Base-by-base conservation (phyloP, 225 moss, liverwort and hornwort genomes). In the Takakia lepidozioides region DNA sequence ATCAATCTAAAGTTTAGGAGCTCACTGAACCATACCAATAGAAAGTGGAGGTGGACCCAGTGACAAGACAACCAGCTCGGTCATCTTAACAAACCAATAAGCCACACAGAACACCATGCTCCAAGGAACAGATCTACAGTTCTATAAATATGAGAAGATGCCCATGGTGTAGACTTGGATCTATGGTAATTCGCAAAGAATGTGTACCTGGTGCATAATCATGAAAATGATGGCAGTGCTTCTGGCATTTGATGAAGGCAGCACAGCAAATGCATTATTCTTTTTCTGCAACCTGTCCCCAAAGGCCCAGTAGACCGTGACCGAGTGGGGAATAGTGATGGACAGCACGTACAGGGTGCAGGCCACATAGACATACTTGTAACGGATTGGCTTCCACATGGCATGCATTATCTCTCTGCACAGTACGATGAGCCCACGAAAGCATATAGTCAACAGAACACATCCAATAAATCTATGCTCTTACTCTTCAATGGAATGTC, bases 341-440 rank as follows among this genome's bases (percentile, higher is more conserved):
- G 72, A 17, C 13, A 76, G 29, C 1, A 81, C 68, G 11, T 38
- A 81, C 20, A 68, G 1, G 0, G 67, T 67, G 19, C 74, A 70
- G 17, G 64, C 60, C 20, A 80, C 0, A 0, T 80, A 80, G 4
- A 75, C 67, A 4, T 70, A 75, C 50, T 80, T 80, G 51, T 80
- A 80, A 35, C 26, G 61, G 0, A 57, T 40, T 0, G 80, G 80
- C 54, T 56, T 80, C 71, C 71, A 80, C 80, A 80, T 80, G 0
- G 80, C 80, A 1, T 75, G 80, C 80, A 80, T 80, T 7, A 80
- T 80, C 23, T 80, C 80, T 61, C 75, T 75, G 71, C n/a, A n/a
- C n/a, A n/a, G n/a, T n/a, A n/a, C n/a, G n/a, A n/a, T n/a, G n/a
- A n/a, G n/a, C n/a, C n/a, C n/a, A n/a, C n/a, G n/a, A n/a, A n/a